These are phyloP conservation scores for Linderniella brevidens DNA, from an alignment of 257 asterid species.

Conservation along the genomic window DNA sequence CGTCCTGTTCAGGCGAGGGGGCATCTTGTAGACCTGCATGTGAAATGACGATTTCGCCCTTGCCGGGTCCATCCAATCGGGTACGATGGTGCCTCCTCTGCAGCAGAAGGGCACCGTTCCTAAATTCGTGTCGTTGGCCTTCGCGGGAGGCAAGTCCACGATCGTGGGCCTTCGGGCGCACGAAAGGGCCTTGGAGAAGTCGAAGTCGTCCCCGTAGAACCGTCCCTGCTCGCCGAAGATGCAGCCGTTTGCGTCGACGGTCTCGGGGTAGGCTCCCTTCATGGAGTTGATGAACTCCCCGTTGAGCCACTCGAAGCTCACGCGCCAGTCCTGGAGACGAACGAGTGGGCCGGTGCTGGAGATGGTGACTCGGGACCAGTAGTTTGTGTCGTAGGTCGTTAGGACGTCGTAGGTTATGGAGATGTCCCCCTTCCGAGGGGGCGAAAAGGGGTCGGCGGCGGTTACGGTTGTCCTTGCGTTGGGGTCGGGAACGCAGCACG, in stretches of 20 bases:
- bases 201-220: conserved; percentile 33
- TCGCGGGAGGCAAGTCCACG: conserved; percentile 56
- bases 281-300: conserved; percentile 68
- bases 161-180: conserved; percentile 71
- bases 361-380: conserved; percentile 77
- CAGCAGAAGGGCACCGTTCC: conserved; percentile 87
- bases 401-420: conserved; percentile 66
- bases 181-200: conserved; percentile 59
- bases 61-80: conserved; percentile 85
- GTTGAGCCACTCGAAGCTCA: conserved; percentile 98
- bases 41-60: conserved; percentile 66
- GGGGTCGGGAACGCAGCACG: conserved; percentile 22
- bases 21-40: conserved; percentile 84
- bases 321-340: conserved; percentile 75
- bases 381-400: conserved; percentile 52
- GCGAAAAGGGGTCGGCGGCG: conserved; percentile 37
- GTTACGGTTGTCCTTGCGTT: conserved; percentile 30
- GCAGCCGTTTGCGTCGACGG: conserved; percentile 51
- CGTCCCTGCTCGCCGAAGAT: conserved; percentile 55
- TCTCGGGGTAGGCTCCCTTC: conserved; percentile 78
- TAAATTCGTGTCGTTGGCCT: conserved; percentile 45
- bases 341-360: conserved; percentile 74
- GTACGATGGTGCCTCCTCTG: conserved; percentile 79
- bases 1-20: conserved; percentile 74
- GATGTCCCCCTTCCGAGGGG: conserved; percentile 61